A percentile compares a stretch with the other conserved stretches of the same genome.
These are phyloP conservation scores for Fagopyrum homotropicum DNA, from an alignment of 148 eudicot species.

Conservation along the genomic window DNA sequence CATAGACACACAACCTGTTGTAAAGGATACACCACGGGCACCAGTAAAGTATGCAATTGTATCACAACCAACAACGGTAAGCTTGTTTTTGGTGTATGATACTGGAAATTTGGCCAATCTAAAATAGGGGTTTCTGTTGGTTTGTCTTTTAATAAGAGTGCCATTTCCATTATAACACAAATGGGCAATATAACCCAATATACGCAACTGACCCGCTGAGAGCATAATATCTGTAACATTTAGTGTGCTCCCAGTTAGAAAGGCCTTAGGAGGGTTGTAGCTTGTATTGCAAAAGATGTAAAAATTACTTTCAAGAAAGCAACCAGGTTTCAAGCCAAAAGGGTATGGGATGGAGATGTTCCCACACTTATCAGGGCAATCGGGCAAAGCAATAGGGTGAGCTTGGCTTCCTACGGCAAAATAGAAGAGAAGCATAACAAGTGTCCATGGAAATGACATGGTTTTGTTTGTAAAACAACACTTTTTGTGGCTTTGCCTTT, in stretches of 20 bases:
- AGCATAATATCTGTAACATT: neutral
- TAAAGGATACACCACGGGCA: neutral
- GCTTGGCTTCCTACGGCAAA: neutral
- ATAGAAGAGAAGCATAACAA: no score
- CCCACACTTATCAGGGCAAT: neutral
- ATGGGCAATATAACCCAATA: neutral
- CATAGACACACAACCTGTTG: neutral
- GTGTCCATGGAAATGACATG: no score
- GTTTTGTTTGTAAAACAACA: no score
- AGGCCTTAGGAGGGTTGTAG: neutral
- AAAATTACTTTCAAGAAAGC: neutral
- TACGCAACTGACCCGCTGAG: conserved; percentile 1
- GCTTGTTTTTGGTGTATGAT: neutral
- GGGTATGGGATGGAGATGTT: conserved; percentile 1
- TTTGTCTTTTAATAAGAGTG: neutral
- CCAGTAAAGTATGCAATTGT: neutral
- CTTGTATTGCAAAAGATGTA: neutral
- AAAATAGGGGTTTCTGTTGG: neutral
- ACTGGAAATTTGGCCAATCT: neutral
- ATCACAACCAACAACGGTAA: neutral
- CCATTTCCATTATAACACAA: neutral
- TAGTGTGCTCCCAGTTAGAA: neutral
- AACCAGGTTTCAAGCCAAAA: neutral
- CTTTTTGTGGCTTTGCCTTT: no score
- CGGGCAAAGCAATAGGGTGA: neutral